These are phyloP conservation scores for Globisporangium echinulatum DNA, from an alignment of 352 stramenopile species.

Conservation along the genomic window DNA sequence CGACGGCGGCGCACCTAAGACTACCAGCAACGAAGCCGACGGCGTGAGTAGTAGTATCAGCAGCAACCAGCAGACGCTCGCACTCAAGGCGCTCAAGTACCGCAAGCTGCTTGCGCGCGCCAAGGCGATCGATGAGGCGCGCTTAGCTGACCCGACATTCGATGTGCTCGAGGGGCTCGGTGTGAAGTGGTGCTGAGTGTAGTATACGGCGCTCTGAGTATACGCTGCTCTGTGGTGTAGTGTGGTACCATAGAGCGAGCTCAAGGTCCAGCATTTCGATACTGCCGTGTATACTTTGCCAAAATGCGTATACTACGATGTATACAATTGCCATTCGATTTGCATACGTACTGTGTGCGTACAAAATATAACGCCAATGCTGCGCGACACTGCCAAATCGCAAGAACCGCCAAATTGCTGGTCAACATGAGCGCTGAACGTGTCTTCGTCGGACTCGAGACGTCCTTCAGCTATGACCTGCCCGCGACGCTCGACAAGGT, in stretches of 20 bases:
- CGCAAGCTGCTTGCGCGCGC: slow-evolving; percentile 23
- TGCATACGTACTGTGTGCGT: background rate
- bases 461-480: slow-evolving; percentile 65
- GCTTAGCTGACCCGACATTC: slow-evolving; percentile 24
- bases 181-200: slow-evolving; percentile 23
- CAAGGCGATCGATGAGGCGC: slow-evolving; percentile 20
- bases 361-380: slow-evolving; percentile 1
- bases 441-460: slow-evolving; percentile 75
- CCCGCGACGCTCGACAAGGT: slow-evolving; percentile 58
- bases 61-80: slow-evolving; percentile 20
- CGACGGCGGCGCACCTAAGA: too few relatives aligned
- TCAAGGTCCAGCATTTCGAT: too few relatives aligned
- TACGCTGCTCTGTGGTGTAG: background rate
- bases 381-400: background rate
- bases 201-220: background rate
- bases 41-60: background rate
- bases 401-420: background rate
- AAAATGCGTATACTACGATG: too few relatives aligned
- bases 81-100: slow-evolving; percentile 29
- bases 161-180: slow-evolving; percentile 24
- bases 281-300: too few relatives aligned
- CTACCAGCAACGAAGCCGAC: too few relatives aligned
- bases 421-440: slow-evolving; percentile 27
- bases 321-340: too few relatives aligned
- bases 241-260: background rate